phyloP scores from a whole-genome alignment of 2,329 filamentous ascomycete genomes.

The Fusarium armeniacum region DNA sequence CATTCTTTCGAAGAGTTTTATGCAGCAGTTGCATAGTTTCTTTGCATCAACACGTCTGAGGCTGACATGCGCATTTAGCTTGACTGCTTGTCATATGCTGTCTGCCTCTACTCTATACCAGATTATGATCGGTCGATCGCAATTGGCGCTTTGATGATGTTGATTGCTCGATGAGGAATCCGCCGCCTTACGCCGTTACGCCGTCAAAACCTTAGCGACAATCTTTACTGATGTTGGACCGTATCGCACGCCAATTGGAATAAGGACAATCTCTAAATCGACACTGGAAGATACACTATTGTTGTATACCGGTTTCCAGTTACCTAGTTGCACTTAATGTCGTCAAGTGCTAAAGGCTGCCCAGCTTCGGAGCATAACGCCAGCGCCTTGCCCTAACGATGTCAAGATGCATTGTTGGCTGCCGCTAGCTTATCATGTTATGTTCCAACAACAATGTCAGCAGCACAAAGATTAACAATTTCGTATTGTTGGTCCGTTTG shows the following conservation, averaged over 20 bases:
- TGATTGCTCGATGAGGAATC: conserved; percentile 9
- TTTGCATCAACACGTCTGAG: conserved; percentile 14
- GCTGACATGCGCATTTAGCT: conserved; percentile 35
- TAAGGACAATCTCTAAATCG: conserved; percentile 16
- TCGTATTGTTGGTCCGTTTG: conserved; percentile 36
- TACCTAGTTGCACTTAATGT: conserved; percentile 14
- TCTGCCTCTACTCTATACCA: background rate
- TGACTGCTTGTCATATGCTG: conserved; percentile 7
- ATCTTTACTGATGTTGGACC: conserved; percentile 12
- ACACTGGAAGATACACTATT: conserved; percentile 16
- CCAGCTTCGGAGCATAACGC: conserved; percentile 10
- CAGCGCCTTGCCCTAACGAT: conserved; percentile 2
- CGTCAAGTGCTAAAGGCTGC: conserved; percentile 27
- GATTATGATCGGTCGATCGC: conserved; percentile 10
- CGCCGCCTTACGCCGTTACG: conserved; percentile 30
- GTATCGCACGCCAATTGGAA: conserved; percentile 10
- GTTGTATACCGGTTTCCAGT: conserved; percentile 15
- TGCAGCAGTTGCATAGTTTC: conserved; percentile 16
- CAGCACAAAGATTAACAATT: conserved; percentile 19
- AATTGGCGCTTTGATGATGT: conserved; percentile 19
- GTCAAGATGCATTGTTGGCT: conserved; percentile 34
- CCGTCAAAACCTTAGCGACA: conserved; percentile 15
- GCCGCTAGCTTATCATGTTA: conserved; percentile 35
- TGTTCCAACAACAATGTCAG: conserved; percentile 20
- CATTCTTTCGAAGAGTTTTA: conserved; percentile 13